Percentiles rank a stretch among this genome's conserved stretches.
phyloP scores from a whole-genome alignment of 2,329 filamentous ascomycete genomes.

The Apiospora arundinis region DNA sequence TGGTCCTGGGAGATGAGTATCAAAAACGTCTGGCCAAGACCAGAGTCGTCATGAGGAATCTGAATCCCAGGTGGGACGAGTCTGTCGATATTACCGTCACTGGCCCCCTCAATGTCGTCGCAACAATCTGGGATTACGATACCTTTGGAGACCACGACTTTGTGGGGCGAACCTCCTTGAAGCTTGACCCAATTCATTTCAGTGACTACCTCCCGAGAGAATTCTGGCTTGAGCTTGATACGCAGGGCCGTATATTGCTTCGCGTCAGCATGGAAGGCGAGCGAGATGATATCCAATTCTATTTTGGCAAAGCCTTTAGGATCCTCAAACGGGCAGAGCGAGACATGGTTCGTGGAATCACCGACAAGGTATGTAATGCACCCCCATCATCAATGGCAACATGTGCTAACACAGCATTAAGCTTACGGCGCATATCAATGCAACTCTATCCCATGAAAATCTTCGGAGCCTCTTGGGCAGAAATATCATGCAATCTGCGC shows the following conservation, averaged over 20 bases:
- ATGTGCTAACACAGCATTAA: slow-evolving; percentile 42
- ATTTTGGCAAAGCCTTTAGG: slow-evolving; percentile 96
- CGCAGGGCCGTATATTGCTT: slow-evolving; percentile 86
- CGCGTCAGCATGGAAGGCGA: slow-evolving; percentile 99
- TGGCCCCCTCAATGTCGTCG: slow-evolving; percentile 90
- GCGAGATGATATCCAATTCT: slow-evolving; percentile 97
- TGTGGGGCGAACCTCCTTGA: slow-evolving; percentile 93
- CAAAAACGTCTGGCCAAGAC: slow-evolving; percentile 97
- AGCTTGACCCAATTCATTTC: slow-evolving; percentile 97
- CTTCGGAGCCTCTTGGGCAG: slow-evolving; percentile 76
- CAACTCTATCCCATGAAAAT: slow-evolving; percentile 83
- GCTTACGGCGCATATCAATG: slow-evolving; percentile 92
- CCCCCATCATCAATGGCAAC: slow-evolving; percentile 14
- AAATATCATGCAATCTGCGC: slow-evolving; percentile 52
- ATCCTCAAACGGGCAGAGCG: slow-evolving; percentile 94
- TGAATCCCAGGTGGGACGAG: slow-evolving; percentile 97
- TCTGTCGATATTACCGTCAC: slow-evolving; percentile 94
- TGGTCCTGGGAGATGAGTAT: slow-evolving; percentile 96
- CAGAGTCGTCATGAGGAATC: slow-evolving; percentile 84
- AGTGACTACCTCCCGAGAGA: slow-evolving; percentile 94
- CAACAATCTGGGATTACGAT: slow-evolving; percentile 98
- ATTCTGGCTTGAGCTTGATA: slow-evolving; percentile 97
- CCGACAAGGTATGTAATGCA: slow-evolving; percentile 77
- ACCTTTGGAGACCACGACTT: slow-evolving; percentile 97
- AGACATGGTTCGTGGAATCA: slow-evolving; percentile 98